A percentile compares a stretch with the other conserved stretches of the same genome.
Evolutionary conservation across 768 basidiomycete species (phyloP).

Genomic region (Tricholoma furcatifolium): DNA sequence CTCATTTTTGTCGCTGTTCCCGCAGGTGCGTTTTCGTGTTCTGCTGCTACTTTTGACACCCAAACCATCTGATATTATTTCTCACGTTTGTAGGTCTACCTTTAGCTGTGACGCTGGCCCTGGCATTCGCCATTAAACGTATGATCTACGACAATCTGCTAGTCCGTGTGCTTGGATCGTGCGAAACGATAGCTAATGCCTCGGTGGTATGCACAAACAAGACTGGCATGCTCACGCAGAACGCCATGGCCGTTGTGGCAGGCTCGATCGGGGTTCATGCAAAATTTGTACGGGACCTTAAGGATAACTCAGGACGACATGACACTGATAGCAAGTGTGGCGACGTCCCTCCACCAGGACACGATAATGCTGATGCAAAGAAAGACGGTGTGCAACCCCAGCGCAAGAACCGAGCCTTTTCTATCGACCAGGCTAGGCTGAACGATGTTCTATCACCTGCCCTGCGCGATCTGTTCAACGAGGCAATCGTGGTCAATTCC

Average conservation of each 20-base stretch:
- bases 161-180: slow-evolving; percentile 93
- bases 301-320: slow-evolving; percentile 67
- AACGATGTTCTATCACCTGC: slow-evolving; percentile 60
- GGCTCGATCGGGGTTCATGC: slow-evolving; percentile 92
- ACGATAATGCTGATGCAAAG: slow-evolving; percentile 25
- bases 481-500: slow-evolving; percentile 87
- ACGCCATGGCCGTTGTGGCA: slow-evolving; percentile 94
- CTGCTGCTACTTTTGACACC: too few relatives aligned
- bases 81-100: slow-evolving; percentile 63
- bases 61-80: neutral
- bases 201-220: slow-evolving; percentile 96
- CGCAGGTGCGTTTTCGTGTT: slow-evolving; percentile 32
- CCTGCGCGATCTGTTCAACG: slow-evolving; percentile 71
- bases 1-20: slow-evolving; percentile 53
- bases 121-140: slow-evolving; percentile 95
- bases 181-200: slow-evolving; percentile 99
- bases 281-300: slow-evolving; percentile 84
- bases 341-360: too few relatives aligned
- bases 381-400: slow-evolving; percentile 1
- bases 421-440: slow-evolving; percentile 78
- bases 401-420: slow-evolving; percentile 67
- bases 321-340: slow-evolving; percentile 61
- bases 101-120: slow-evolving; percentile 91
- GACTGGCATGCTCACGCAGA: slow-evolving; percentile 95
- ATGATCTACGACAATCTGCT: slow-evolving; percentile 96